Evolutionary conservation across 441 rosid genomes (phyloP), one percentile per base, ranked within the genome.

Genomic region (Rhodomyrtus psidioides): DNA sequence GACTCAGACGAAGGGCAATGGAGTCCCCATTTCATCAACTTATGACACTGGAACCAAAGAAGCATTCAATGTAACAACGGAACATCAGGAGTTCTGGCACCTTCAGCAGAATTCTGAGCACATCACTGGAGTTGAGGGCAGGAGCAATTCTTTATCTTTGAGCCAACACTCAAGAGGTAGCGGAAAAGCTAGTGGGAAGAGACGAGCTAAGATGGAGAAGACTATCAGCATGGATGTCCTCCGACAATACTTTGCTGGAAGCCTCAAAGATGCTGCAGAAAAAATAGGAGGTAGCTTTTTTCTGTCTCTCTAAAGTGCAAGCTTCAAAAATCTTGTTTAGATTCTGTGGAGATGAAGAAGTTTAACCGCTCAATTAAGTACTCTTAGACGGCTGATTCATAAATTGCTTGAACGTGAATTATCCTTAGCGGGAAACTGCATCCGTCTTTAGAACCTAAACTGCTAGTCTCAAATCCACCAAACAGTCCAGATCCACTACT

Each of bases 231-330:
- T 96, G 87, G 91, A 95, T 53, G 94, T 93, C 85, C 98, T 96
- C 84, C 93, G 92, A 58, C 98, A 94, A 58, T 87, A 96, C 88
- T 96, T 95, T 85, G 94, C 98, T 4, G 98, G 98, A 83, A 96
- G 98, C 91, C 98, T 96, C 84, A 95, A 96, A 84, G 96, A 96
- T 90, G 98, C 98, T 85, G 98, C 98, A 83, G 94, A 96, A 89
- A 93, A 93, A 83, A 92, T 96, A 88, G 98, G 98, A 56, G 98
- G 97, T 96, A 92, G 86, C 49, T 21, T 70, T 70, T 65, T 70
- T 70, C 79, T 70, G 79, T 34, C 42, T 21, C 79, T 70, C 12
- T 21, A 70, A 30, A 70, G n/a, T 70, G 46, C 46, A 65, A 34
- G 46, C 10, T 34, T 65, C 46, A 65, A 65, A 17, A 15, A 19